Evolutionary conservation across 2,329 filamentous ascomycete species (phyloP).

Genomic region (Xylariaceae sp.): DNA sequence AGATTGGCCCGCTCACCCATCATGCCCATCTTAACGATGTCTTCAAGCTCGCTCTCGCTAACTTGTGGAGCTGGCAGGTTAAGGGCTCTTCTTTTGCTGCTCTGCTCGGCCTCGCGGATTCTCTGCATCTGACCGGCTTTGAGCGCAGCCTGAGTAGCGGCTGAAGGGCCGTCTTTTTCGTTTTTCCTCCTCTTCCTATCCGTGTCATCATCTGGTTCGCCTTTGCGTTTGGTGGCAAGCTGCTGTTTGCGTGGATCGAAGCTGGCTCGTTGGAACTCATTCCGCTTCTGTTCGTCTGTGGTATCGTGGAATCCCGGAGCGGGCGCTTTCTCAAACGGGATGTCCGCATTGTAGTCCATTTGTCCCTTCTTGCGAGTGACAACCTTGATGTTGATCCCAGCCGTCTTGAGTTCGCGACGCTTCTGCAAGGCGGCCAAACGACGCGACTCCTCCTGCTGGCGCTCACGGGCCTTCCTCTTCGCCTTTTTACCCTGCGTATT

Average conservation of each 20-base stretch:
- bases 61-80: conserved; percentile 85
- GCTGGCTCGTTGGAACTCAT: conserved; percentile 75
- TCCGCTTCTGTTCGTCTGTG: conserved; percentile 68
- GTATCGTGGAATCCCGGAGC: conserved; percentile 92
- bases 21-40: conserved; percentile 98
- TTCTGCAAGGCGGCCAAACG: conserved; percentile 89
- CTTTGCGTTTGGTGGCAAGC: conserved; percentile 86
- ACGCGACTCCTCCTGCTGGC: conserved; percentile 90
- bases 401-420: conserved; percentile 90
- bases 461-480: conserved; percentile 91
- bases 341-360: conserved; percentile 99
- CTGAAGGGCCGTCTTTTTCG: conserved; percentile 74
- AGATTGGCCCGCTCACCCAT: conserved; percentile 78
- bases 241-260: conserved; percentile 94
- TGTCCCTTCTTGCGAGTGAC: conserved; percentile 86
- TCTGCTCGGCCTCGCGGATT: conserved; percentile 92
- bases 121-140: conserved; percentile 94
- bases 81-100: conserved; percentile 83
- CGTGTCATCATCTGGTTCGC: conserved; percentile 77
- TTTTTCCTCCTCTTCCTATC: conserved; percentile 81
- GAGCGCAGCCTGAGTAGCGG: conserved; percentile 77
- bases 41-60: conserved; percentile 85
- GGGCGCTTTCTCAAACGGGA: conserved; percentile 92
- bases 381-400: conserved; percentile 97
- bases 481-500: conserved; percentile 99